Percentiles rank a stretch among this genome's conserved stretches.
Evolutionary conservation across 2,329 filamentous ascomycete species (phyloP).

Genomic region (Eutypa lata): DNA sequence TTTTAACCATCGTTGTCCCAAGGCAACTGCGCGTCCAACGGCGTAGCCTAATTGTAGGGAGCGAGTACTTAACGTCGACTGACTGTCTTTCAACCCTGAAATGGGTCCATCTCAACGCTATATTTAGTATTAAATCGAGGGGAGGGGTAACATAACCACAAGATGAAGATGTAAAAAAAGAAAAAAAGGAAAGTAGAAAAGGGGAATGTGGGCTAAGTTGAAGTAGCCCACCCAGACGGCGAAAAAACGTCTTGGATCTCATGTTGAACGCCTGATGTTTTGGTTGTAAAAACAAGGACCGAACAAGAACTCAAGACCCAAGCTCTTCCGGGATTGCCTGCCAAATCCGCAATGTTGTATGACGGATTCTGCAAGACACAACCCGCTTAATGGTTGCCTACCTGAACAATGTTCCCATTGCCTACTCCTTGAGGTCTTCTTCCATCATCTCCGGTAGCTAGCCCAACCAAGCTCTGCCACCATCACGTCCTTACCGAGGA

Average conservation of each 20-base stretch:
- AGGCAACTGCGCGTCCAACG: neutral
- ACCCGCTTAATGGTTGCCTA: conserved; percentile 23
- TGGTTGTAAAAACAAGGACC: conserved; percentile 82
- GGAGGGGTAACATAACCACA: neutral
- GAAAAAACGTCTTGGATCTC: conserved; percentile 62
- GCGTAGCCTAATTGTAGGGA: too few relatives aligned
- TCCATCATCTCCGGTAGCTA: neutral
- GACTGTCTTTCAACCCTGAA: too few relatives aligned
- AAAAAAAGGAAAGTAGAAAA: conserved; percentile 19
- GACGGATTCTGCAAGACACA: conserved; percentile 44
- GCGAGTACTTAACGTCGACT: too few relatives aligned
- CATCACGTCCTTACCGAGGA: neutral
- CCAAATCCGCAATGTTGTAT: conserved; percentile 71
- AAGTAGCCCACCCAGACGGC: conserved; percentile 59
- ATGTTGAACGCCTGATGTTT: conserved; percentile 79
- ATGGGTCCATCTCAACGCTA: too few relatives aligned
- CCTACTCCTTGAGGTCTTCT: conserved; percentile 16
- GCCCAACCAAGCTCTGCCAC: neutral
- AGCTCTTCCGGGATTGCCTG: conserved; percentile 43
- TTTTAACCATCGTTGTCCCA: neutral
- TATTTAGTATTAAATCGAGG: conserved; percentile 1
- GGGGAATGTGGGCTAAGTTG: conserved; percentile 58
- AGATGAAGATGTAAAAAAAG: conserved; percentile 8
- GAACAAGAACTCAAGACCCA: conserved; percentile 67
- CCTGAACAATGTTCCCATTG: conserved; percentile 26